Percentiles rank a stretch among this genome's conserved stretches.
These are phyloP conservation scores for Botrytis sinoallii DNA, from an alignment of 2,329 filamentous ascomycete species.

Conservation along the genomic window DNA sequence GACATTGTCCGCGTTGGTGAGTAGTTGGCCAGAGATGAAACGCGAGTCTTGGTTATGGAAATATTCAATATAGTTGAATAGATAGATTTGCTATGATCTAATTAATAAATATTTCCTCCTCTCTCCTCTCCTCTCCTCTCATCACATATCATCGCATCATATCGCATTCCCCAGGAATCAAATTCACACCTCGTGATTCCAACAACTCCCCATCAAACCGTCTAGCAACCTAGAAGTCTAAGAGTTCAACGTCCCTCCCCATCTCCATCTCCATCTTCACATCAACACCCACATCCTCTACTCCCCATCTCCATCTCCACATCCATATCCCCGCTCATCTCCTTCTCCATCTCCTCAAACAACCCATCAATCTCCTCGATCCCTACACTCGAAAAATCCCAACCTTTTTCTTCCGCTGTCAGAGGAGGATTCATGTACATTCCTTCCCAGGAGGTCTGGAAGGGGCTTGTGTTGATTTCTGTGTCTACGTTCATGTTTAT, in stretches of 20 bases:
- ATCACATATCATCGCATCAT: no score
- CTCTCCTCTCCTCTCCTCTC: no score
- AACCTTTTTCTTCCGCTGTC: neutral
- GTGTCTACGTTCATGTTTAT: neutral
- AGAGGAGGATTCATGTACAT: neutral
- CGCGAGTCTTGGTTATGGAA: neutral
- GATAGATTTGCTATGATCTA: neutral
- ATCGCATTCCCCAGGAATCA: neutral
- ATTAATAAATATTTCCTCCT: no score
- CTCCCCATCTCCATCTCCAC: no score
- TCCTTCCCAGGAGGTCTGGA: neutral
- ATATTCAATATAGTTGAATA: neutral
- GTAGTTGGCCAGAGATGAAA: neutral
- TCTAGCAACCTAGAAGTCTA: no score
- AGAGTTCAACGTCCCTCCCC: neutral
- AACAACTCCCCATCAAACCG: no score
- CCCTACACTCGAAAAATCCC: neutral
- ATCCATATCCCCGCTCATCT: no score
- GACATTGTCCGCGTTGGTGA: neutral
- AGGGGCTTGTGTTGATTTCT: neutral
- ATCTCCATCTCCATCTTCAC: neutral
- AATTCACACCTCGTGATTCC: neutral
- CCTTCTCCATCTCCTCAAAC: neutral
- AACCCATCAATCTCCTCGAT: neutral
- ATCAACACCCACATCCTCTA: no score